Evolutionary conservation across 2,329 filamentous ascomycete genomes (phyloP), one percentile per base, ranked within the genome.

Genomic region (Cladosporium sp.): DNA sequence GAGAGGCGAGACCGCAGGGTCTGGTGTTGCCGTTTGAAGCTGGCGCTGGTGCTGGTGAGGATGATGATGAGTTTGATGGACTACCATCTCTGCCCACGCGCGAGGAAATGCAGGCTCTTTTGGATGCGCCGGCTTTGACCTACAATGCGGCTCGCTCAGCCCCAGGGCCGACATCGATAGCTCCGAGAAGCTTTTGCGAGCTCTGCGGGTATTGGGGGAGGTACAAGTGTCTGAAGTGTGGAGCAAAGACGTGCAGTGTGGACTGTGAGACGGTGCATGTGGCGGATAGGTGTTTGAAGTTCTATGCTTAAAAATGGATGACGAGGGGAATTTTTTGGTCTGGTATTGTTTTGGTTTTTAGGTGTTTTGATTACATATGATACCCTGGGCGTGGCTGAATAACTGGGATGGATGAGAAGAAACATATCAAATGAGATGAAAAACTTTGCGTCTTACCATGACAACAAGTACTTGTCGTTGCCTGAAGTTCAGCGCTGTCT

Each of bases 141-240:
- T 93, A 92, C 77, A 82, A 85, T 58, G 89, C 91, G 71, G 88
- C 88, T 54, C 77, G 80, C 66, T 79, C 76, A 18, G 78, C 76
- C 4, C 78, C 81, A 24, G 78, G 80, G 15, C 73, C 78, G 5
- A 65, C 75, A 3, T 72, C 72, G 18, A 78, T 75, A 11, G 80
- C 81, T 57, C 78, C 79, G 64, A 82, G 90, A 67, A 80, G 81
- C 41, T 94, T 93, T 76, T 94, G 91, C 78, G 89, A 90, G 74
- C 87, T 92, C 36, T 94, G 91, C 74, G 91, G 91, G 15, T 93
- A 93, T 78, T 93, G 91, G 91, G 91, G 91, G 2, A 82, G 88
- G 49, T 88, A 92, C 55, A 86, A 85, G 77, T 94, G 91, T 79
- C 85, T 89, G 76, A 92, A 90, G 80, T 94, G 91, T 78, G 90